Evolutionary conservation across 2,329 filamentous ascomycete species (phyloP).

Genomic region (Colletotrichum scovillei): DNA sequence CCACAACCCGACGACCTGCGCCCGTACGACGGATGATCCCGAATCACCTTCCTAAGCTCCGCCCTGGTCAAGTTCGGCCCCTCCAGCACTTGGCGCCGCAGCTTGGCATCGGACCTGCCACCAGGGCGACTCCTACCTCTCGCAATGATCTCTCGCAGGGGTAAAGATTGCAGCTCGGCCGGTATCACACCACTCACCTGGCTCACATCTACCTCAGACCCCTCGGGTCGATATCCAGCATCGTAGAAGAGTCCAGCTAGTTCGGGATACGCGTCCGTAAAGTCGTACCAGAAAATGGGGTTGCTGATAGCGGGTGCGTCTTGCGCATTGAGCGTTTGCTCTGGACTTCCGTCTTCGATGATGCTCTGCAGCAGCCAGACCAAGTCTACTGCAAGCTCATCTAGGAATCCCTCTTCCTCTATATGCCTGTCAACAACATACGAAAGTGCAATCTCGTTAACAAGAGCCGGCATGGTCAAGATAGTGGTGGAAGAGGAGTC

Average conservation of each 20-base stretch:
- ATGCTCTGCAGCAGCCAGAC: constrained; percentile 49
- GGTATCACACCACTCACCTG: not conserved
- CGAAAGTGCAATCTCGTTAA: constrained; percentile 47
- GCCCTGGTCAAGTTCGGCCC: not conserved
- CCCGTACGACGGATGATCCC: not conserved
- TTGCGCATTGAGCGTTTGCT: constrained; percentile 36
- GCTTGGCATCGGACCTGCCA: no score
- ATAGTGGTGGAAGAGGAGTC: constrained; percentile 35
- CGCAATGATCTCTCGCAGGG: no score
- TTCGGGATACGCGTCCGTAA: constrained; percentile 29
- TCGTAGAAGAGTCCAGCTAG: constrained; percentile 32
- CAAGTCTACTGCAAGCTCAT: constrained; percentile 44
- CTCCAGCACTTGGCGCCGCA: not conserved
- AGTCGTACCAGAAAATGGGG: constrained; percentile 39
- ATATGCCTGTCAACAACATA: constrained; percentile 42
- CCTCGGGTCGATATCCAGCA: constrained; percentile 31
- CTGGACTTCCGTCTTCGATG: constrained; percentile 31
- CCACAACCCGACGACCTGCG: not conserved
- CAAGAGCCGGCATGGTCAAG: constrained; percentile 48
- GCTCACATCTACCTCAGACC: not conserved
- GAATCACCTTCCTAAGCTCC: not conserved
- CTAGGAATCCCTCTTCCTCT: constrained; percentile 25
- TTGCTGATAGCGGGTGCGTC: constrained; percentile 33
- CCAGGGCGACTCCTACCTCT: not conserved
- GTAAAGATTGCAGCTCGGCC: no score